Percentiles rank a stretch among this genome's conserved stretches.
These are phyloP conservation scores for Protea cynaroides DNA, from an alignment of 164 flowering plant genomes.

Conservation along the genomic window DNA sequence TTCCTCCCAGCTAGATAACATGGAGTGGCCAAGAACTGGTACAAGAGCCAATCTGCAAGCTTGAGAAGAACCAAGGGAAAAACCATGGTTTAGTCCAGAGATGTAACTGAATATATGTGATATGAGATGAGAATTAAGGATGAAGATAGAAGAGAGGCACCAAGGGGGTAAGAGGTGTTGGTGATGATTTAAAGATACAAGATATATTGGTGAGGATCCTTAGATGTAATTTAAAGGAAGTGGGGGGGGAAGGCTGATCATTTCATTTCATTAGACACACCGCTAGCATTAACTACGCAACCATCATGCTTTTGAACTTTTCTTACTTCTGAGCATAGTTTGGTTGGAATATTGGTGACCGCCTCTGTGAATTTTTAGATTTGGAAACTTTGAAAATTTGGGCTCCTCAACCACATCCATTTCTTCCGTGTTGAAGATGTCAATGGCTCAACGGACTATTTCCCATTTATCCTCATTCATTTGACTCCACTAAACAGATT, in stretches of 20 bases:
- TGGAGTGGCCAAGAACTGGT: conserved; percentile 49
- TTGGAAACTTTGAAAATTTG: too few relatives aligned
- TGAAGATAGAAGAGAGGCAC: neutral
- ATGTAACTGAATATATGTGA: neutral
- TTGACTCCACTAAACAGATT: too few relatives aligned
- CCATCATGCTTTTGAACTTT: neutral
- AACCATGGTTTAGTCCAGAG: conserved; percentile 20
- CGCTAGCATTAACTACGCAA: conserved; percentile 42
- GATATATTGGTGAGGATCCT: conserved; percentile 28
- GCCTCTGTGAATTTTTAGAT: neutral
- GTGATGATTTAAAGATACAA: conserved; percentile 11
- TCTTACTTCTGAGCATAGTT: conserved; percentile 5
- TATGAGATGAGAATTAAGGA: conserved; percentile 11
- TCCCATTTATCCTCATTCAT: too few relatives aligned
- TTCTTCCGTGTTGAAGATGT: too few relatives aligned
- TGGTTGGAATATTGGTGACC: conserved; percentile 26
- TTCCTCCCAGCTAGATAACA: conserved; percentile 51
- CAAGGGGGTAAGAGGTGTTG: too few relatives aligned
- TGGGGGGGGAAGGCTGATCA: conserved; percentile 24
- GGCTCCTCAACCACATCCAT: too few relatives aligned
- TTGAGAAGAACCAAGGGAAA: conserved; percentile 44
- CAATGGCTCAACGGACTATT: too few relatives aligned
- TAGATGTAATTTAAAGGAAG: neutral
- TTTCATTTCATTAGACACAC: conserved; percentile 35
- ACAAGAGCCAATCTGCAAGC: conserved; percentile 48